Evolutionary conservation across 176 grass and related monocot genomes (phyloP).

Genomic region (maize (Zea mays)): DNA sequence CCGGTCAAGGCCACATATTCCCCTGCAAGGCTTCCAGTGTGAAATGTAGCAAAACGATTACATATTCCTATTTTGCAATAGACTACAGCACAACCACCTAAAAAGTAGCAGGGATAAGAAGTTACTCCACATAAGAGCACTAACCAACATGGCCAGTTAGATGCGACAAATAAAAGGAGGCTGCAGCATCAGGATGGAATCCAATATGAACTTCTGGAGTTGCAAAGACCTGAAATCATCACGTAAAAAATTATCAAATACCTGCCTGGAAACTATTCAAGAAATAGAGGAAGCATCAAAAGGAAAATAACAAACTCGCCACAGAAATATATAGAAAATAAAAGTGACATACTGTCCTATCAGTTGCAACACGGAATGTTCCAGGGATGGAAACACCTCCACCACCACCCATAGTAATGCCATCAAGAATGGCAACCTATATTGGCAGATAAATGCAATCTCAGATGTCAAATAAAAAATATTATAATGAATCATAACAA

Average conservation of each 20-base stretch:
- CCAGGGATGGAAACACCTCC: slow-evolving; percentile 95
- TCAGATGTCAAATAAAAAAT: slow-evolving; percentile 2
- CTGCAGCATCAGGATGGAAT: slow-evolving; percentile 94
- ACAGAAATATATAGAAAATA: slow-evolving; percentile 16
- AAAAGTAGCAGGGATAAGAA: neutral
- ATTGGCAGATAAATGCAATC: slow-evolving; percentile 23
- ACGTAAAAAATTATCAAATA: neutral
- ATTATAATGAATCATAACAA: slow-evolving; percentile 15
- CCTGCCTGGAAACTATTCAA: slow-evolving; percentile 4
- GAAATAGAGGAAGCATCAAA: neutral
- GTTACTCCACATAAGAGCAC: slow-evolving; percentile 18
- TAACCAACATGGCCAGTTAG: slow-evolving; percentile 93
- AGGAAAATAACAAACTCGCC: neutral
- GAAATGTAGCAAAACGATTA: slow-evolving; percentile 8
- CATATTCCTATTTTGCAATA: neutral
- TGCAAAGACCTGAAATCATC: slow-evolving; percentile 70
- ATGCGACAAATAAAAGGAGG: slow-evolving; percentile 94
- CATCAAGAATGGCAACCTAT: slow-evolving; percentile 85
- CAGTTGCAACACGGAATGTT: slow-evolving; percentile 90
- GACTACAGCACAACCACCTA: neutral
- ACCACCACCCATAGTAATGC: slow-evolving; percentile 93
- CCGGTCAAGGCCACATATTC: slow-evolving; percentile 93
- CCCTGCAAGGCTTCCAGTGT: slow-evolving; percentile 47
- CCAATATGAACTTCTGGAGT: slow-evolving; percentile 97
- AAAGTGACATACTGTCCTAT: slow-evolving; percentile 65